Conservation (phyloP, 768 basidiomycete species). For the Tulasnella calospora region DNA sequence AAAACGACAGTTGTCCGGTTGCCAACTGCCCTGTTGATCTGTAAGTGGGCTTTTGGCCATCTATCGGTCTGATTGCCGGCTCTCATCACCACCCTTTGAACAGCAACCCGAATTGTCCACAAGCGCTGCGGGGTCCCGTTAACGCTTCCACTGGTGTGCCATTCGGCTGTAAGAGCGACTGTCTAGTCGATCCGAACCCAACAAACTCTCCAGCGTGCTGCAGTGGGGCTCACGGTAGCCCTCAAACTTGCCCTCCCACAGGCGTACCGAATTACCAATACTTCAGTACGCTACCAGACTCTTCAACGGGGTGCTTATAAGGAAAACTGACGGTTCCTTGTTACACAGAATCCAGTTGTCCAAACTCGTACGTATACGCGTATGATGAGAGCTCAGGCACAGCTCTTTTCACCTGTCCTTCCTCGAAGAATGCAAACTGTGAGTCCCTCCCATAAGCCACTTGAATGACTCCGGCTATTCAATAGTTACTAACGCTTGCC, state of each 20-base stretch:
- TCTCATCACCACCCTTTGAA: neutral
- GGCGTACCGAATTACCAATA: slow-evolving; percentile 27
- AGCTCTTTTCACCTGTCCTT: slow-evolving; percentile 24
- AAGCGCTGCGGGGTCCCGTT: slow-evolving; percentile 1
- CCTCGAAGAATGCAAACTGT: slow-evolving; percentile 23
- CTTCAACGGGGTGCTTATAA: neutral
- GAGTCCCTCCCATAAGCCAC: neutral
- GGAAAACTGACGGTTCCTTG: neutral
- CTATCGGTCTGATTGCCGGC: neutral
- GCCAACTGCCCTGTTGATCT: slow-evolving; percentile 17
- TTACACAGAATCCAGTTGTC: slow-evolving; percentile 20
- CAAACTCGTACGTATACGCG: slow-evolving; percentile 28
- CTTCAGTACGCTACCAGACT: slow-evolving; percentile 26
- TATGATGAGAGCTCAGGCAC: slow-evolving; percentile 30
- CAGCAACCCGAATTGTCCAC: slow-evolving; percentile 15
- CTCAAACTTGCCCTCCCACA: slow-evolving; percentile 28
- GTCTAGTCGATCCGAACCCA: slow-evolving; percentile 26
- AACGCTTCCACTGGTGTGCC: slow-evolving; percentile 8
- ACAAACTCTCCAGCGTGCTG: slow-evolving; percentile 25
- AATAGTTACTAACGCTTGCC: neutral
- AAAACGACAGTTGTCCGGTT: slow-evolving; percentile 1
- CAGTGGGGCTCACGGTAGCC: slow-evolving; percentile 17
- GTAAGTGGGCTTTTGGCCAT: neutral
- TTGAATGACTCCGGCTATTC: neutral
- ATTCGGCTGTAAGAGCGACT: slow-evolving; percentile 27